Evolutionary conservation across 2,329 filamentous ascomycete species (phyloP), one percentile per base, ranked within the genome.

Genomic region (Trichoderma endophyticum): DNA sequence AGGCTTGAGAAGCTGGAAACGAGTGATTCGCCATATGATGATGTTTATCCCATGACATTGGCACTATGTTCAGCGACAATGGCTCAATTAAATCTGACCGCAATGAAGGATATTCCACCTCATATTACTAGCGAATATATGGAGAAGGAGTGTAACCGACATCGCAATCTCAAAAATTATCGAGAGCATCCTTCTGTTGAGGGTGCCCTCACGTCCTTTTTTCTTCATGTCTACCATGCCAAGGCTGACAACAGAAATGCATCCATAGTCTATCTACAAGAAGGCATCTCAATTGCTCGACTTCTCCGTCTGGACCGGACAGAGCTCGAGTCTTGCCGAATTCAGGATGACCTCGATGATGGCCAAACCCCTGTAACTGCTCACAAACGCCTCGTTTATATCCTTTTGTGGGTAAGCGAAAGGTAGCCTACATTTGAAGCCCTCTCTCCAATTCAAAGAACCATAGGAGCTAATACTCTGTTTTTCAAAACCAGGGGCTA

Each of bases 161-260:
- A 43, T 36, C 71, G 71, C 28, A 39, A 18, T 6, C 51, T 72
- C 9, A 57, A n/a, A 32, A 72, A 63, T 11, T 72, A 72, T 15
- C 56, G 70, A 43, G 63, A 72, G 21, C 43, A 72, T 24, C 70
- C 70, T 30, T 72, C 70, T 2, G 26, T 72, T 12, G 57, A 72
- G 15, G 63, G 63, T 1, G 70, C 59, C n/a, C 62, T 72, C 14
- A 62, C 70, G 6, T 72, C 70, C 7, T 72, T 72, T 43, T 72
- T 72, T 26, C 70, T 72, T 15, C 70, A 72, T 63, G 70, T 72
- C 15, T 72, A 72, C 14, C 64, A 72, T 26, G 70, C 70, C 24
- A 72, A 63, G 39, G 57, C 43, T 15, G 70, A 67, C 24, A 68
- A 72, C 11, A 66, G 70, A 51, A 72, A 72, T 21, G 63, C 70